Percentiles rank a stretch among this genome's conserved stretches.
Conservation (phyloP, 2,329 filamentous ascomycete species). For the Acephala macrosclerotiorum region DNA sequence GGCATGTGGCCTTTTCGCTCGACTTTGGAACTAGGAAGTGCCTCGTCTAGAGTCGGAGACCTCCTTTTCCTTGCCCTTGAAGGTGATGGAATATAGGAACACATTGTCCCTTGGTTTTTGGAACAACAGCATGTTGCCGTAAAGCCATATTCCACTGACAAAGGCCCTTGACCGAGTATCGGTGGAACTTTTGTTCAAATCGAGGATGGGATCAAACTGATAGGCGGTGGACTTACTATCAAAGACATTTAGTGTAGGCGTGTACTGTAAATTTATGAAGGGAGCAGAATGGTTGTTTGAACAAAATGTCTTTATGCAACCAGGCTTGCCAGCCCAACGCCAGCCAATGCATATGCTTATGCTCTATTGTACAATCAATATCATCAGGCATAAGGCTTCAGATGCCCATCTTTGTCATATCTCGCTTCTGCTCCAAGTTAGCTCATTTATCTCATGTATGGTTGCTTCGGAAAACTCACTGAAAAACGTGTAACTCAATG, state of each 20-base stretch:
- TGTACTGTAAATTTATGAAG: neutral
- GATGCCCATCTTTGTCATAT: constrained; percentile 81
- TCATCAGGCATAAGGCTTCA: constrained; percentile 47
- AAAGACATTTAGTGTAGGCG: neutral
- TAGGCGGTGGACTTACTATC: neutral
- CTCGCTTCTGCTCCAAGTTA: constrained; percentile 70
- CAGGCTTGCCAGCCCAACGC: constrained; percentile 24
- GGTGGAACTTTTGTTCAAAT: too few relatives aligned
- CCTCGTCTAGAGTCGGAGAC: too few relatives aligned
- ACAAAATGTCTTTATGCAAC: constrained; percentile 1
- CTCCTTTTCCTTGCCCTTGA: too few relatives aligned
- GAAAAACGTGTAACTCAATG: constrained; percentile 97
- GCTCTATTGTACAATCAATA: constrained; percentile 28
- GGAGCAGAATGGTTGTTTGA: neutral
- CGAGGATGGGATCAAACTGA: too few relatives aligned
- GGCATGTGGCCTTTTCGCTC: too few relatives aligned
- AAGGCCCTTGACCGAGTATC: too few relatives aligned
- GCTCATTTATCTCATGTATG: constrained; percentile 27
- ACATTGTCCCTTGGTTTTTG: too few relatives aligned
- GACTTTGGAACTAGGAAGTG: too few relatives aligned
- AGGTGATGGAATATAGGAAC: too few relatives aligned
- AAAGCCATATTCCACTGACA: too few relatives aligned
- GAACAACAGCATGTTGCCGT: too few relatives aligned
- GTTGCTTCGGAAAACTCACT: constrained; percentile 65
- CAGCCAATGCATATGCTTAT: constrained; percentile 32